Base-by-base conservation (phyloP, 176 grass and related monocot genomes). In the Lolium perenne region DNA sequence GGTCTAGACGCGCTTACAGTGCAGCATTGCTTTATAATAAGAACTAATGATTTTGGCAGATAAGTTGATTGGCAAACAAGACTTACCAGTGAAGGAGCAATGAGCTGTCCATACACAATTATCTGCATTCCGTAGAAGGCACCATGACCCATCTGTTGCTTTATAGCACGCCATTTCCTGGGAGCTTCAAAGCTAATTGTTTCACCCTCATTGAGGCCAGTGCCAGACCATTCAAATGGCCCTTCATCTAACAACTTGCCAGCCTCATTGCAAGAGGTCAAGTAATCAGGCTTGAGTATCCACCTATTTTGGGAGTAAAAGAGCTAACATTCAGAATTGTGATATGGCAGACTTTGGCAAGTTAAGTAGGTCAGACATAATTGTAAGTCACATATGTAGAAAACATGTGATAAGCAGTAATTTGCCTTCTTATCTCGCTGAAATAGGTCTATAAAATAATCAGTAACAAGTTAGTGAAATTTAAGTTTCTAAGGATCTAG, bases 111-210 rank as follows among this genome's bases (percentile, higher is more conserved):
- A 86, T 95, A 94, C 50, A 92, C 74, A 57, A 98, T 18, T 73
- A 95, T 82, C 43, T 83, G 88, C 92, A 98, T 91, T 50, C 86
- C 85, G 7, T 92, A 92, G 82, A 98, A 94, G 43, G 97, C 94
- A 21, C 97, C 97, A 88, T 95, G 97, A 38, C 88, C 86, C 79
- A 84, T 94, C 79, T 87, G 60, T 65, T 98, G 86, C 46, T 86
- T 92, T 85, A 94, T 60, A 55, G 81, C 61, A 7, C 92, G 92
- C 93, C 96, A 98, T 90, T 94, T 92, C 50, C 76, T 86, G 12
- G 96, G 91, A 83, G 91, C 90, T 69, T 98, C 93, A 40, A 98
- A 90, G 76, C 86, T 94, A 84, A 98, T 95, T 65, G 88, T 86
- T 32, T 84, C 80, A 79, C 93, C 88, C 56, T 94, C 92, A 72